Base-by-base conservation (phyloP, 2,329 filamentous ascomycete genomes). In the Pseudogymnoascus sp. region DNA sequence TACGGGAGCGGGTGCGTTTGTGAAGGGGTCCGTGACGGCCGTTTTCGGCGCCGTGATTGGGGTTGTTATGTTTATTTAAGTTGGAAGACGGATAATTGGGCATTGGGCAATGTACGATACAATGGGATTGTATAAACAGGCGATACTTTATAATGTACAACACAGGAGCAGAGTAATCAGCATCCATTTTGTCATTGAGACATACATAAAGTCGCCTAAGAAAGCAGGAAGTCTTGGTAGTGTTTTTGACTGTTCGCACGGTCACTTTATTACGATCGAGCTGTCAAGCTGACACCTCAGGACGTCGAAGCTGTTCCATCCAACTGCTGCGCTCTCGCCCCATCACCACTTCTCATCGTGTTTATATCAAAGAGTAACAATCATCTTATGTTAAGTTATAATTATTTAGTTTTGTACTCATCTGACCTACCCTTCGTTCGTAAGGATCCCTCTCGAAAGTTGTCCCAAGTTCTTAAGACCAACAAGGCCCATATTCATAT, bases 401-500 rank as follows among this genome's bases (percentile, higher is more conserved):
- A 46, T 26, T 46, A 2, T 26, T 26, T n/a, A 3, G 19, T n/a
- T n/a, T 46, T 26, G 9, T 26, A 26, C 21, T 3, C 15, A 15
- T 46, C 21, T 26, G n/a, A 29, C 23, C 44, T 50, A 50, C 7
- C 26, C 15, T 29, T 50, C 13, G 3, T n/a, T 10, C 15, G 3
- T 50, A 13, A 50, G 44, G 21, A 9, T 50, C 23, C 9, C 29
- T n/a, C 21, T 50, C 23, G 44, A 50, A 50, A 29, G 44, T 10
- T 50, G 44, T 29, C 29, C 17, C 5, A 29, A 13, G 23, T 17
- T 50, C 13, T 50, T 26, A 4, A 50, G 23, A 13, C 44, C 44
- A 50, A 50, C 44, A 50, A 50, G 44, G 1, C 44, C 44, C 44
- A 50, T 50, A n/a, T 50, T 50, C 44, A 50, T 50, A 50, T 50